Percentiles rank a stretch among this genome's conserved stretches.
Conservation (phyloP, 2,329 filamentous ascomycete genomes). For the Alternaria sp. region DNA sequence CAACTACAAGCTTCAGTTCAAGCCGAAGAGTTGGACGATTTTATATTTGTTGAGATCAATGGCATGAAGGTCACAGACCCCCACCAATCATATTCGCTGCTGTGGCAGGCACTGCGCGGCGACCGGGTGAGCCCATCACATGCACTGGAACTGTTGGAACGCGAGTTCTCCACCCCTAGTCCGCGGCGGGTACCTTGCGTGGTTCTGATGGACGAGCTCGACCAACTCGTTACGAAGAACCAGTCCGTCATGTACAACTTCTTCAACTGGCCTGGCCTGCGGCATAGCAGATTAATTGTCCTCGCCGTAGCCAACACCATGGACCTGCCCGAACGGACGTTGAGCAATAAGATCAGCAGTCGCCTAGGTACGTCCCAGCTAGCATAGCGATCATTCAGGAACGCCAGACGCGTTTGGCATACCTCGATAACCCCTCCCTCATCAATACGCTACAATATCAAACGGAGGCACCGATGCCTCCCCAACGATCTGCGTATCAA, state of each 20-base stretch:
- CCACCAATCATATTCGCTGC: conserved; percentile 90
- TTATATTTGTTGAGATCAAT: conserved; percentile 99
- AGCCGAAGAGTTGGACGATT: conserved; percentile 93
- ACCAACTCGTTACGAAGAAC: conserved; percentile 96
- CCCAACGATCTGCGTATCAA: conserved; percentile 23
- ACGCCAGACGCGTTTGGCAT: conserved; percentile 24
- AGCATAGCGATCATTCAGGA: conserved; percentile 30
- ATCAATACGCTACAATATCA: conserved; percentile 29
- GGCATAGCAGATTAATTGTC: conserved; percentile 92
- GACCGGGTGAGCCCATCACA: conserved; percentile 92
- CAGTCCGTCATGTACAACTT: conserved; percentile 99
- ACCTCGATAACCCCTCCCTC: background rate
- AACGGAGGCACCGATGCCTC: conserved; percentile 26
- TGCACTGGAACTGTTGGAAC: conserved; percentile 86
- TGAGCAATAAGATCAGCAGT: conserved; percentile 98
- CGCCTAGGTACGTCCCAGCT: conserved; percentile 59
- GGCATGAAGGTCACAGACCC: conserved; percentile 99
- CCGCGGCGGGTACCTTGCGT: conserved; percentile 93
- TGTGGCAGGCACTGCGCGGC: conserved; percentile 95
- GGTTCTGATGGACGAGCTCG: conserved; percentile 97
- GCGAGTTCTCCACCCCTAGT: conserved; percentile 90
- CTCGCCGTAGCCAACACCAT: conserved; percentile 98
- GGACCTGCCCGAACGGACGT: conserved; percentile 93
- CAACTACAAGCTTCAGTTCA: conserved; percentile 87
- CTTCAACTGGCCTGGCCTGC: conserved; percentile 96